Base-by-base conservation (phyloP, 768 basidiomycete species). In the Rossbeevera mucosa region DNA sequence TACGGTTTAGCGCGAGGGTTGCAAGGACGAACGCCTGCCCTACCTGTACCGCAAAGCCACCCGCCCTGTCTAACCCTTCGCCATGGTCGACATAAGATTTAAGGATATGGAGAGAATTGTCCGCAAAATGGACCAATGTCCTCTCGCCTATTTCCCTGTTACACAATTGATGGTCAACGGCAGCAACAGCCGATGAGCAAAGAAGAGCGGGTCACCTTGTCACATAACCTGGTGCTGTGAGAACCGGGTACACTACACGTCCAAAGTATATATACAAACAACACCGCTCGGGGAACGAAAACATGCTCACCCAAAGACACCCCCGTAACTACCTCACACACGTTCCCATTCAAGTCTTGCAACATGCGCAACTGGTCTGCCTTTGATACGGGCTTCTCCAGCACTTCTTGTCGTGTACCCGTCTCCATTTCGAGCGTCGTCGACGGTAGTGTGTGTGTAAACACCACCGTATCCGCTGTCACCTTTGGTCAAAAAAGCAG, bases 391-490 rank as follows among this genome's bases (percentile, higher is more conserved):
- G 96, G 96, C 65, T 98, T 99, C 70, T 99, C 96, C 1, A 98
- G 73, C 7, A 98, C 74, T 47, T 92, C 88, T 51, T 91, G 91
- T 2, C 64, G 66, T 5, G 68, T 67, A 22, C 73, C 66, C 1
- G 69, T 69, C 48, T 79, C 77, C 63, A 66, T 68, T 49, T 66
- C 67, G 26, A 60, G 47, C 11, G 84, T 79, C 2, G 81, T 79
- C 40, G 80, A 71, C 1, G 86, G 82, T 47, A 80, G 75, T 0
- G 80, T 77, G 59, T 88, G 88, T 4, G 85, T 87, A 38, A 99
- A 74, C n/a, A 98, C 93, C 13, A 99, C 85, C 0, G 96, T 98
- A 67, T 99, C 96, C 57, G 95, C 96, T 93, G 65, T n/a, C 16
- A 38, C 18, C 36, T 38, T 38, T 12, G 18, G 9, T 43, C 41